Conservation (phyloP, 768 basidiomycete genomes). For the Candolleomyces efflorescens region DNA sequence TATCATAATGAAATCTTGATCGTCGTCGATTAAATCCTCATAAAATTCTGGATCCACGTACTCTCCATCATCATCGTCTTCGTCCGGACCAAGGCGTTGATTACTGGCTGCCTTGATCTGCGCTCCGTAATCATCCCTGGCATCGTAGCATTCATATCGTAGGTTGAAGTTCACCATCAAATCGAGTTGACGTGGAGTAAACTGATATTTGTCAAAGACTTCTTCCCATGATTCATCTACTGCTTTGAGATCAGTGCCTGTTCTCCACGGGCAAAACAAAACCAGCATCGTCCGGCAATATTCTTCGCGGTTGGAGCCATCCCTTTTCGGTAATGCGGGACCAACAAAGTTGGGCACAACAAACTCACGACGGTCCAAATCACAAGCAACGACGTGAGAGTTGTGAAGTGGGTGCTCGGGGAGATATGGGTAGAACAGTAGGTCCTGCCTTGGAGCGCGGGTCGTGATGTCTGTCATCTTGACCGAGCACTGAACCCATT, state of each 20-base stretch:
- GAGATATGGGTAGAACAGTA: background rate
- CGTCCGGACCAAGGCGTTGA: too few relatives aligned
- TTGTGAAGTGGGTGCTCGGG: background rate
- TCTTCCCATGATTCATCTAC: background rate
- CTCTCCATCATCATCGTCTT: too few relatives aligned
- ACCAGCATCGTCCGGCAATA: background rate
- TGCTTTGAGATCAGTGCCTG: background rate
- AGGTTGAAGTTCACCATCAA: background rate
- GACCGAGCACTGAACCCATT: background rate
- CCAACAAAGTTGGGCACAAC: conserved; percentile 1
- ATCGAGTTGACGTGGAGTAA: background rate
- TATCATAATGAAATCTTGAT: too few relatives aligned
- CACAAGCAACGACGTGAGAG: background rate
- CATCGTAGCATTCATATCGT: conserved; percentile 5
- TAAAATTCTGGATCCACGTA: too few relatives aligned
- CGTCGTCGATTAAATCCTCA: too few relatives aligned
- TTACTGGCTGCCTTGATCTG: too few relatives aligned
- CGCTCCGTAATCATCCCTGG: background rate
- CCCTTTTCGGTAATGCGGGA: background rate
- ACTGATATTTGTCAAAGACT: background rate
- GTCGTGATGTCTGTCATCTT: too few relatives aligned
- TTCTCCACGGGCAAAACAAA: background rate
- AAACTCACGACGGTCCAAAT: background rate
- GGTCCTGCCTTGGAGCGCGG: background rate
- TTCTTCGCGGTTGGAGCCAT: background rate